Conservation (phyloP, 169 alveolate genomes). For the Eimeria praecox region DNA sequence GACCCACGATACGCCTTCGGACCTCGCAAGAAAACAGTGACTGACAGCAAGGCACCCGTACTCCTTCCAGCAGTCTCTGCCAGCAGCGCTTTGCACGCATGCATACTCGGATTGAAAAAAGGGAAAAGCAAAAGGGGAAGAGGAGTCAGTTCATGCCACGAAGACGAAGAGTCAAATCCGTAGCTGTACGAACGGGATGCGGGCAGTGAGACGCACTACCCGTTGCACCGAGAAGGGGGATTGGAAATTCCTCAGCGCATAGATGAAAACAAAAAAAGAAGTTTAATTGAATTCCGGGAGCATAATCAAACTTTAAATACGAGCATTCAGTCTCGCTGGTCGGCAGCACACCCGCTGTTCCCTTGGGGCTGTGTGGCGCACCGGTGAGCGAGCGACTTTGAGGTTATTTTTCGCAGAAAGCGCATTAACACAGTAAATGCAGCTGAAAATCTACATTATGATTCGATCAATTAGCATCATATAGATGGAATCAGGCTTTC, state of each 20-base stretch:
- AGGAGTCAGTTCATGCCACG: neutral
- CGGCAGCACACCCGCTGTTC: slow-evolving; percentile 41
- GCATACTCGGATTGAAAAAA: neutral
- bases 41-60: neutral
- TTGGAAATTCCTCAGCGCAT: neutral
- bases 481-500: slow-evolving; percentile 13
- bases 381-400: neutral
- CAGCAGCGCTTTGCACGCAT: neutral
- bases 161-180: neutral
- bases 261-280: neutral
- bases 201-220: neutral
- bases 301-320: neutral
- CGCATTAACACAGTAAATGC: neutral
- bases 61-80: neutral
- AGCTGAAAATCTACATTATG: neutral
- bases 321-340: neutral
- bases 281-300: neutral
- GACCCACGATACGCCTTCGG: neutral
- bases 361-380: slow-evolving; percentile 62
- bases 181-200: neutral
- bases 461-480: neutral
- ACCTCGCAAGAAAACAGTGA: neutral
- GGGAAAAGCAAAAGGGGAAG: neutral
- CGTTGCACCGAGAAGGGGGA: neutral
- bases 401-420: neutral